Base-by-base conservation (phyloP, 176 grass and related monocot genomes). In the Phragmites australis region DNA sequence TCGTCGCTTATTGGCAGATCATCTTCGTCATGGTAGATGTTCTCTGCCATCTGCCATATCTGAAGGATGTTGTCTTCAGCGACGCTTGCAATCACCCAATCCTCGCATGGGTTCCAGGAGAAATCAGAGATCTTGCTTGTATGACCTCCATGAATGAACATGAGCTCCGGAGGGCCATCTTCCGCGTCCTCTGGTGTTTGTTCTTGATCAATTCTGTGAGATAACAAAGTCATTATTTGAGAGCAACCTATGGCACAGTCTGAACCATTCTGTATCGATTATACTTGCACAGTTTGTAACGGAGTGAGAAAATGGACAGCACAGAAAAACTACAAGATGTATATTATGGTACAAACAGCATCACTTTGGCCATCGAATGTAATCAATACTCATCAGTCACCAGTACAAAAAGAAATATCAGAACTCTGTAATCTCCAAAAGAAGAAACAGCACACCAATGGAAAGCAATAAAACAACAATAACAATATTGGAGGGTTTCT, bases 21-120 rank as follows among this genome's bases (percentile, higher is more conserved):
- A 79, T 99, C 96, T 30, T 99, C 96, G 15, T 99, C 96, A 63
- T 95, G 90, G 78, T 95, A 99, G 64, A 99, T 99, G 75, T 95
- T 99, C 87, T 99, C 96, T 0, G 96, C 92, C 96, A 99, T 99
- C 72, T 99, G 96, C 96, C 96, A 99, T 82, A 99, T 99, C 87
- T 99, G 96, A 80, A 99, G 86, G 70, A 99, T 99, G 87, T 99
- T 99, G 74, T 99, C 93, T 81, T 99, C 92, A 2, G 92, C 96
- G 2, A 99, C 96, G 12, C 96, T 95, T 25, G 92, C 88, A 48
- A 99, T 25, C 55, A 99, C 88, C 96, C 96, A 99, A 50, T 99
- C 96, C 86, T 99, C 96, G 0, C 90, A 91, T 2, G 90, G 93
- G 73, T 95, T 99, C 96, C 96, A 99, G 39, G 96, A 95, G 70